phyloP scores from a whole-genome alignment of 2,329 filamentous ascomycete genomes.

The Verruconis gallopava region DNA sequence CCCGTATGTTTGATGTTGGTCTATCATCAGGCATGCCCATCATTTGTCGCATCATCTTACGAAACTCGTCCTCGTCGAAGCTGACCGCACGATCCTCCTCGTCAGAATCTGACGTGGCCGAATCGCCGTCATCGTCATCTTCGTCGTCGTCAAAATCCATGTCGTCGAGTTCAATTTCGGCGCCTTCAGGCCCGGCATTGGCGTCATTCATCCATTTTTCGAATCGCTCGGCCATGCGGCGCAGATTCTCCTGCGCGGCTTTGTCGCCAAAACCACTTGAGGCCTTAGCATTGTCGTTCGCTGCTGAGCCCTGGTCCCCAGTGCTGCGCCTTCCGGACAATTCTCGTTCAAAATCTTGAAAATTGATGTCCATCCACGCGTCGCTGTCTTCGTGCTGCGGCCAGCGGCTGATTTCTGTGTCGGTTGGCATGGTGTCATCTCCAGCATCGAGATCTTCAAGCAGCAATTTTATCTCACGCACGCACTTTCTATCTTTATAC shows the following conservation, averaged over 20 bases:
- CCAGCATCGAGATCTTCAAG: conserved; percentile 64
- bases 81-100: conserved; percentile 64
- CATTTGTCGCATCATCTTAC: conserved; percentile 82
- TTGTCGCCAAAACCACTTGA: conserved; percentile 44
- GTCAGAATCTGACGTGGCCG: conserved; percentile 33
- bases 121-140: conserved; percentile 27
- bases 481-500: conserved; percentile 52
- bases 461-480: conserved; percentile 63
- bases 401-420: conserved; percentile 65
- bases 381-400: conserved; percentile 64
- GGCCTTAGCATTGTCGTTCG: not conserved
- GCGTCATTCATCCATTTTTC: conserved; percentile 85
- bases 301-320: not conserved
- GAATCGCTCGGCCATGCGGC: conserved; percentile 88
- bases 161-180: conserved; percentile 56
- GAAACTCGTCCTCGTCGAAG: conserved; percentile 76
- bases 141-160: conserved; percentile 45
- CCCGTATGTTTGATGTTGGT: conserved; percentile 6
- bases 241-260: conserved; percentile 59
- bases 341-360: conserved; percentile 75
- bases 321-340: conserved; percentile 40
- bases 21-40: conserved; percentile 47
- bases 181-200: conserved; percentile 65
- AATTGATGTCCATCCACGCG: conserved; percentile 84
- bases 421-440: conserved; percentile 55